Evolutionary conservation across 192 early-diverging fungal species (phyloP).

Genomic region (Obelidium mucronatum): DNA sequence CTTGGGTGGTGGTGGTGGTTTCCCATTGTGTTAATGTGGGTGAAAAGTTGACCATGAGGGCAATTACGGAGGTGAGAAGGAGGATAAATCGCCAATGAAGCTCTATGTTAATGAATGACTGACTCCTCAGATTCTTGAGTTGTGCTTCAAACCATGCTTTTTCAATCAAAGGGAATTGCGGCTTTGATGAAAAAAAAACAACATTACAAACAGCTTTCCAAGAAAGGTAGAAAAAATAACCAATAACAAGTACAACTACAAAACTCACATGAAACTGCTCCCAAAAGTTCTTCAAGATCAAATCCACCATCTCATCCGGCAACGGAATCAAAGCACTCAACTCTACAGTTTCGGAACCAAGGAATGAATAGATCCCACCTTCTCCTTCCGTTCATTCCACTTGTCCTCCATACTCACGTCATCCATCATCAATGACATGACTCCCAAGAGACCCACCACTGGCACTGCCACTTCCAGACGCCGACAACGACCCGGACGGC

Average conservation of each 20-base stretch:
- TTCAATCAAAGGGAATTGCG: constrained; percentile 28
- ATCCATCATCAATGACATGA: neutral
- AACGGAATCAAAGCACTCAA: constrained; percentile 21
- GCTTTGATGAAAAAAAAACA: constrained; percentile 7
- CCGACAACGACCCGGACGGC: neutral
- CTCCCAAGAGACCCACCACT: neutral
- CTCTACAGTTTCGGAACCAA: neutral
- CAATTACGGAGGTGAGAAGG: constrained; percentile 25
- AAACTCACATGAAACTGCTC: constrained; percentile 34
- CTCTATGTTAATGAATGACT: constrained; percentile 8
- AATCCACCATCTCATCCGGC: neutral
- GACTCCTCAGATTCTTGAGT: neutral
- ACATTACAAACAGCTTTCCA: neutral
- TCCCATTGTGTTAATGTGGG: constrained; percentile 28
- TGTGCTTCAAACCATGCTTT: constrained; percentile 17
- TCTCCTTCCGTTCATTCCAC: neutral
- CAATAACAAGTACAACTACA: no score
- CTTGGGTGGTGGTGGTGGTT: no score
- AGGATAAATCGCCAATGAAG: constrained; percentile 22
- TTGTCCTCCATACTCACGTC: neutral
- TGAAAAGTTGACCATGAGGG: constrained; percentile 39
- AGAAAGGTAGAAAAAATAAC: no score
- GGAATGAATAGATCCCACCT: neutral
- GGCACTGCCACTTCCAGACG: no score
- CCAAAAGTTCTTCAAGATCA: constrained; percentile 17